Conservation (phyloP, 2,329 filamentous ascomycete species). For the Didymella segeticola region DNA sequence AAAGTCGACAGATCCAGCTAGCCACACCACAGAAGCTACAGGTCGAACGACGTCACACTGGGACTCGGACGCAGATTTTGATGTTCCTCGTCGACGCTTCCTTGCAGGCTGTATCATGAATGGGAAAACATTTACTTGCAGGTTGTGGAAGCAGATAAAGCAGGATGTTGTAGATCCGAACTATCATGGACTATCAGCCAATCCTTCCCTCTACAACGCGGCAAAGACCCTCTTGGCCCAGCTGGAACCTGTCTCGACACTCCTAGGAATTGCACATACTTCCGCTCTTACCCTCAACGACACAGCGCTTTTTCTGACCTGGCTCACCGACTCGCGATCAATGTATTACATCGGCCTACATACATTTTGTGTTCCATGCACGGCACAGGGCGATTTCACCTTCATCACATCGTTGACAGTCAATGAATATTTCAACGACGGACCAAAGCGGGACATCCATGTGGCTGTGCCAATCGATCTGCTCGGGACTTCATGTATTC, state of each 20-base stretch:
- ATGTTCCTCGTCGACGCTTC: constrained; percentile 15
- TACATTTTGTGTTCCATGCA: constrained; percentile 8
- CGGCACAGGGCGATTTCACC: not conserved
- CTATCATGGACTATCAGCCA: constrained; percentile 17
- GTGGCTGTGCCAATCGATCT: constrained; percentile 17
- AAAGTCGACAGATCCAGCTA: not conserved
- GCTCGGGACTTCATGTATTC: constrained; percentile 11
- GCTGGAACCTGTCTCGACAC: not conserved
- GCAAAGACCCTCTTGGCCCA: constrained; percentile 7
- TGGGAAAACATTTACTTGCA: constrained; percentile 13
- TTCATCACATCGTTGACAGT: constrained; percentile 2
- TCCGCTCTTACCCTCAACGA: constrained; percentile 12
- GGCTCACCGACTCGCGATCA: constrained; percentile 22
- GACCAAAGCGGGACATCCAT: constrained; percentile 3
- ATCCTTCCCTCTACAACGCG: not conserved
- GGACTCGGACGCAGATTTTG: no score
- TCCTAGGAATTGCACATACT: not conserved
- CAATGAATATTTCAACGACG: constrained; percentile 15
- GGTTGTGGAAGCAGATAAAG: constrained; percentile 20
- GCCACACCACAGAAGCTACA: not conserved
- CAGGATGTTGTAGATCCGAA: constrained; percentile 16
- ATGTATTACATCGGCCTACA: constrained; percentile 20
- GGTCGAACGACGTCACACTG: no score
- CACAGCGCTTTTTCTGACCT: constrained; percentile 18
- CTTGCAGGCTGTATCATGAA: constrained; percentile 21